phyloP scores from a whole-genome alignment of 345 rosid species.

The Microcos paniculata region DNA sequence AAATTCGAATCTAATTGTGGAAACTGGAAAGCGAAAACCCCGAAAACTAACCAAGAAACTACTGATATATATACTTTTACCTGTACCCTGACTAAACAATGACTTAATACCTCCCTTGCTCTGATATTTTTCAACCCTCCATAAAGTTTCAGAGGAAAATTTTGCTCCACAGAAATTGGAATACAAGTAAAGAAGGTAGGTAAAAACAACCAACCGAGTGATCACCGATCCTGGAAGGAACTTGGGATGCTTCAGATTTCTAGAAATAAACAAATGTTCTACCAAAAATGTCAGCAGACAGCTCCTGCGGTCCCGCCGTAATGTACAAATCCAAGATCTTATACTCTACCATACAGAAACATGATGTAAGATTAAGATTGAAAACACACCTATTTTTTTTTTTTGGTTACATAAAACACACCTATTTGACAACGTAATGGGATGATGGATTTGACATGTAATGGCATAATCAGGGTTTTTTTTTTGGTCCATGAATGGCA shows the following conservation, averaged over 20 bases:
- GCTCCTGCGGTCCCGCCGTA: no score
- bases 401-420: no score
- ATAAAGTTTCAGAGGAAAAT: not conserved
- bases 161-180: not conserved
- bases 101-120: not conserved
- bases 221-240: not conserved
- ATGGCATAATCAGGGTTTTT: not conserved
- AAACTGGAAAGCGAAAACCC: not conserved
- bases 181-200: not conserved
- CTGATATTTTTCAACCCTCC: not conserved
- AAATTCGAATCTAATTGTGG: not conserved
- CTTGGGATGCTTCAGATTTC: not conserved
- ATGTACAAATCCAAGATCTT: no score
- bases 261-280: no score
- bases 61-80: no score
- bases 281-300: no score
- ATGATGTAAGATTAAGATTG: no score
- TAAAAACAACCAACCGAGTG: not conserved
- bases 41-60: not conserved
- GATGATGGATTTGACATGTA: no score
- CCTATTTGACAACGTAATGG: no score
- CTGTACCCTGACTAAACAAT: not conserved
- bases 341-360: no score
- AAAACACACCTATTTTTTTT: no score
- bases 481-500: no score